A percentile compares a stretch with the other conserved stretches of the same genome.
phyloP scores from a whole-genome alignment of 1,284 basidiomycete species.

The Singerocomus inundabilis region DNA sequence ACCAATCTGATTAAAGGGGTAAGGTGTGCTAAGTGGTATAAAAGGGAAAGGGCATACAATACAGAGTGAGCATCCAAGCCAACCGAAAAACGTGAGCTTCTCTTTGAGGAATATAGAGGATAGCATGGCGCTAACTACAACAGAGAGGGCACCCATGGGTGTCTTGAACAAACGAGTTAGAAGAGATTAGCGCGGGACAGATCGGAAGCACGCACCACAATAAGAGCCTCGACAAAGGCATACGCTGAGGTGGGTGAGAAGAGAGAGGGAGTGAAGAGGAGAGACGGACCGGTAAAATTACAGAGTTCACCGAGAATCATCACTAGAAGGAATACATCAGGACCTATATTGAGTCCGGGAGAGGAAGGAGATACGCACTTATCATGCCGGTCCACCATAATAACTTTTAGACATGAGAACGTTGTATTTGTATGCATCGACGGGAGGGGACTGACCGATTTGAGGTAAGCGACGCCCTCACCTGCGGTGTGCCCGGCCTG shows the following conservation, averaged over 20 bases:
- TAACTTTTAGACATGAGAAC: constrained; percentile 37
- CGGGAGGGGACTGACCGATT: constrained; percentile 58
- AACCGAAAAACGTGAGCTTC: constrained; percentile 87
- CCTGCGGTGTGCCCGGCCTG: constrained; percentile 74
- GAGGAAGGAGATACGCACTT: constrained; percentile 38
- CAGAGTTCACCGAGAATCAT: constrained; percentile 80
- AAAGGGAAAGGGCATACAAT: constrained; percentile 48
- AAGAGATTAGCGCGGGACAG: constrained; percentile 3
- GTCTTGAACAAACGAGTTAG: constrained; percentile 49
- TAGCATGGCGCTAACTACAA: constrained; percentile 92
- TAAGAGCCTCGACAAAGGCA: constrained; percentile 86
- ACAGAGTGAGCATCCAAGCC: constrained; percentile 90
- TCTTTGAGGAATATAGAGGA: constrained; percentile 95
- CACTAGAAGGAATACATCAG: constrained; percentile 44
- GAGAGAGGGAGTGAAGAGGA: constrained; percentile 22
- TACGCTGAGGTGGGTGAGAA: constrained; percentile 55
- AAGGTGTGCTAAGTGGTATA: background rate
- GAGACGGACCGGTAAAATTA: constrained; percentile 72
- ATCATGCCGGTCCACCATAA: constrained; percentile 90
- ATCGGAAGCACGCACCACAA: constrained; percentile 60
- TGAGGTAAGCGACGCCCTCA: constrained; percentile 94
- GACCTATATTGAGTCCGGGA: background rate
- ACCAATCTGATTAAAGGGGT: constrained; percentile 57
- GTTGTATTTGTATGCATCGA: constrained; percentile 7
- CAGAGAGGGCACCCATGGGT: constrained; percentile 94